A percentile compares a stretch with the other conserved stretches of the same genome.
Conservation (phyloP, 169 alveolate species). For the Plasmodium fragile region DNA sequence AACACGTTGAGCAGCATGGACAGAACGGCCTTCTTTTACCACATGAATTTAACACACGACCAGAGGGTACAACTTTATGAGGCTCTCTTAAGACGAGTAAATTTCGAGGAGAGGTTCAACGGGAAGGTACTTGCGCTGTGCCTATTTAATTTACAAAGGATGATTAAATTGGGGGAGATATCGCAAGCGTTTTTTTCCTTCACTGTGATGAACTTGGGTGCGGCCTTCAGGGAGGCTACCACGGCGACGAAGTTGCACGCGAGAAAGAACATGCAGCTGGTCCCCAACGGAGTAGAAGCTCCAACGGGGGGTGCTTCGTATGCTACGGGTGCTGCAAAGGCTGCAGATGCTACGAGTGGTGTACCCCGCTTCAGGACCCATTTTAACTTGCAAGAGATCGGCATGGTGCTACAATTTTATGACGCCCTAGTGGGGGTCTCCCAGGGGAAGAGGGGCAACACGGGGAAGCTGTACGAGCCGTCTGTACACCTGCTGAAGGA, state of each 20-base stretch:
- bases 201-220: neutral
- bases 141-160: slow-evolving; percentile 26
- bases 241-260: neutral
- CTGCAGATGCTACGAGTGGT: neutral
- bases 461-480: neutral
- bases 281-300: neutral
- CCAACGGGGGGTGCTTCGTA: neutral
- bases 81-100: slow-evolving; percentile 4
- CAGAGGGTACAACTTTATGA: slow-evolving; percentile 24
- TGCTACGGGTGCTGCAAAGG: neutral
- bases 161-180: slow-evolving; percentile 2
- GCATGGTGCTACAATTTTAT: slow-evolving; percentile 67
- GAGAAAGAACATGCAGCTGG: neutral
- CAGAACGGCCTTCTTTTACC: neutral
- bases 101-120: neutral
- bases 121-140: slow-evolving; percentile 34
- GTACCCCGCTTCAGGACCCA: neutral
- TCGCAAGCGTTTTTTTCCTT: neutral
- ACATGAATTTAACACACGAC: slow-evolving; percentile 23
- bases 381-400: slow-evolving; percentile 65
- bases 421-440: neutral
- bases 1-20: slow-evolving; percentile 3
- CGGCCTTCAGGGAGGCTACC: neutral
- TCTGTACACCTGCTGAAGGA: slow-evolving; percentile 22
- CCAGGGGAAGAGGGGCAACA: neutral